Evolutionary conservation across 148 eudicot genomes (phyloP), one percentile per base, ranked within the genome.

Genomic region (Oxyria digyna): DNA sequence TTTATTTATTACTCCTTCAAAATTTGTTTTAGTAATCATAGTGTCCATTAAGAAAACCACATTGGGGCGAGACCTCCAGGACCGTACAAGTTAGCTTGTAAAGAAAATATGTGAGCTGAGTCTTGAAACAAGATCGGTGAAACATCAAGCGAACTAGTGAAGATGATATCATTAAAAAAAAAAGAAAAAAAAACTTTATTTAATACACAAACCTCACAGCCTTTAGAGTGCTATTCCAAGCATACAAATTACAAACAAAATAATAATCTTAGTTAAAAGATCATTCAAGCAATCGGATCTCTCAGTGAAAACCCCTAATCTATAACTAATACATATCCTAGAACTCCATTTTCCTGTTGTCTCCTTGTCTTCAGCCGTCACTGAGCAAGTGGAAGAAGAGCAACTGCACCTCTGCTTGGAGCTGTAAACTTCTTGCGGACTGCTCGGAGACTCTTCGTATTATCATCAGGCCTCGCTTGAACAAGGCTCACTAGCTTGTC

Each of bases 351-450:
- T 27, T 13, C 57, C 12, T 8, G 4, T 48, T 54, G 62, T 32
- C 62, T 54, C 24, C 4, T 35, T 6, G 7, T 27, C 35, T 57
- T 27, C 33, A 57, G 14, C 35, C 26, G 63, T 26, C 63, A 65
- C 68, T 65, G 24, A 29, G 84, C 77, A 48, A 91, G 85, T 8
- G 89, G 89, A 15, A 86, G 72, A 40, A 88, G 80, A 71, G 91
- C 95, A 42, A 91, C 91, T 42, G 86, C 85, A 57, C 78, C 71
- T 52, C 78, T 83, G 29, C 83, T 82, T 1, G 84, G 78, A 73
- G 72, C 78, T 0, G 84, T 81, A 71, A 74, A 91, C 74, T 91
- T 91, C 69, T 80, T 68, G 14, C 57, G 74, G 17, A 86, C 89
- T 27, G 86, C 91, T 76, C 75, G 85, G 63, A 88, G 78, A 75